Conservation (phyloP, 1,284 basidiomycete genomes). For the Porodaedalea pini region DNA sequence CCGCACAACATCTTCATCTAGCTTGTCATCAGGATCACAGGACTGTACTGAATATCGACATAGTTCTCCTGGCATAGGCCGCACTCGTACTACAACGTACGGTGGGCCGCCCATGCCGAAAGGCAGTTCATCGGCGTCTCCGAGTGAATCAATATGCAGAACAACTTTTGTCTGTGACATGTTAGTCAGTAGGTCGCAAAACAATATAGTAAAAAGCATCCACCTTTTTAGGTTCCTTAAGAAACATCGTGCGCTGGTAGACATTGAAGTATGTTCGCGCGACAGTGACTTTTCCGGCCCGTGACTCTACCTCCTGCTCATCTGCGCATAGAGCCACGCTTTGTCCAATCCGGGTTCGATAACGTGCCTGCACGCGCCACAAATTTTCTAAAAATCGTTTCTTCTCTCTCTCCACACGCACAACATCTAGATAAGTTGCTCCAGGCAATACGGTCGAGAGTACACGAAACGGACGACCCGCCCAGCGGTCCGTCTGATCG, state of each 20-base stretch:
- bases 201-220: conserved; percentile 16
- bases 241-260: conserved; percentile 74
- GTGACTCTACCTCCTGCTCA: conserved; percentile 69
- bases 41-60: conserved; percentile 74
- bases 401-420: conserved; percentile 63
- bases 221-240: conserved; percentile 75
- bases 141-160: conserved; percentile 75
- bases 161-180: conserved; percentile 74
- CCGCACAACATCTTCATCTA: conserved; percentile 81
- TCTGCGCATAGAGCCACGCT: conserved; percentile 66
- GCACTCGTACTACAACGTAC: conserved; percentile 69
- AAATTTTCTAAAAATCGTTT: conserved; percentile 81
- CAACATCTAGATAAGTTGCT: conserved; percentile 59
- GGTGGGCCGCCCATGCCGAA: conserved; percentile 68
- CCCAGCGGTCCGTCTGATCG: conserved; percentile 81
- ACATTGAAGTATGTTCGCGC: conserved; percentile 85
- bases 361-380: conserved; percentile 80
- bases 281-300: conserved; percentile 53
- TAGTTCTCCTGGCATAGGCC: conserved; percentile 78
- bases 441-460: conserved; percentile 72
- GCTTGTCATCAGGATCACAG: conserved; percentile 65
- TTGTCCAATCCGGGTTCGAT: conserved; percentile 63
- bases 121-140: conserved; percentile 70
- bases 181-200: background rate
- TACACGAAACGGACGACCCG: conserved; percentile 75